These are phyloP conservation scores for Adenanthera pavonina DNA, from an alignment of 306 rosid genomes.

Conservation along the genomic window DNA sequence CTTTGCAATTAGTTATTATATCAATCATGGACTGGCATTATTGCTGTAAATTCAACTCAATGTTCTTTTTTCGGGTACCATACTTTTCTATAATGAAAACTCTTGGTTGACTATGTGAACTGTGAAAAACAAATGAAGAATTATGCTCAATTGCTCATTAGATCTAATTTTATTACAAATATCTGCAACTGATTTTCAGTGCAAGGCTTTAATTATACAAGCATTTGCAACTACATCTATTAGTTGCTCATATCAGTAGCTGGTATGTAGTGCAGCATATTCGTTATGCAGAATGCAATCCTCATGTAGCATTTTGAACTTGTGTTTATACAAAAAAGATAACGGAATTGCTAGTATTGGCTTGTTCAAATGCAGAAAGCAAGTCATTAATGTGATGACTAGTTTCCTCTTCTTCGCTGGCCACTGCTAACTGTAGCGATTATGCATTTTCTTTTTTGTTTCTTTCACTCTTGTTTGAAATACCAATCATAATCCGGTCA, in stretches of 20 bases:
- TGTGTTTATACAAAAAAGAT: constrained; percentile 17
- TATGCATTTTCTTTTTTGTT: not conserved
- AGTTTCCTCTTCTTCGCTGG: not conserved
- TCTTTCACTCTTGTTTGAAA: not conserved
- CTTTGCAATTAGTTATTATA: not conserved
- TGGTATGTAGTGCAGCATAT: not conserved
- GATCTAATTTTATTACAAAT: not conserved
- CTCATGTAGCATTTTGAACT: constrained; percentile 19
- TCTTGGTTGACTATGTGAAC: not conserved
- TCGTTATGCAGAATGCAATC: not conserved
- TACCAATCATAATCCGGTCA: too few relatives aligned
- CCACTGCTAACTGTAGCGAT: not conserved
- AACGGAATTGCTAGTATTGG: constrained; percentile 1
- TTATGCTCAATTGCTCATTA: not conserved
- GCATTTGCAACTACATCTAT: not conserved
- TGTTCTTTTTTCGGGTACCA: not conserved
- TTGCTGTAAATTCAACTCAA: not conserved
- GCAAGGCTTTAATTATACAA: not conserved
- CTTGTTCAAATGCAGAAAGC: constrained; percentile 28
- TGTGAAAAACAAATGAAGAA: not conserved
- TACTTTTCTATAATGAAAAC: constrained; percentile 1
- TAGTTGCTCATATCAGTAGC: not conserved
- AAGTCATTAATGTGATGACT: not conserved
- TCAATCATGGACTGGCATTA: constrained; percentile 17
- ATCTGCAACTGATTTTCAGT: not conserved